These are phyloP conservation scores for Barnettozyma botsteinii DNA, from an alignment of 805 yeast species.

Conservation along the genomic window DNA sequence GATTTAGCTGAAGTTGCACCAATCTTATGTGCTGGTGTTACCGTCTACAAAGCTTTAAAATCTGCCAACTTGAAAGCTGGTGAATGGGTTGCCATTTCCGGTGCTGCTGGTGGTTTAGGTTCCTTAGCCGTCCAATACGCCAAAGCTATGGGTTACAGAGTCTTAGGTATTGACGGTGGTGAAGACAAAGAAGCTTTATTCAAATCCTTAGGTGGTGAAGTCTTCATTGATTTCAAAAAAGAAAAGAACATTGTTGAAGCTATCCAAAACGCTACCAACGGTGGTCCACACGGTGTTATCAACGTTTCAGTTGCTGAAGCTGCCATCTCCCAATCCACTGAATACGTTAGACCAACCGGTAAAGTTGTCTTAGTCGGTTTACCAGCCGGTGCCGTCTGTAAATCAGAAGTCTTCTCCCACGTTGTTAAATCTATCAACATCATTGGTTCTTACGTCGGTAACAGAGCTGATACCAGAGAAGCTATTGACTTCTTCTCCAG, in stretches of 20 bases:
- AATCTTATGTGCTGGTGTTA: constrained; percentile 36
- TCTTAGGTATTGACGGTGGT: constrained; percentile 73
- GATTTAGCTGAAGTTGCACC: constrained; percentile 57
- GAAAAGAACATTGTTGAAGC: constrained; percentile 47
- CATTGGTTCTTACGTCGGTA: constrained; percentile 80
- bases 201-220: constrained; percentile 59
- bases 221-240: constrained; percentile 50
- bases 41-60: constrained; percentile 65
- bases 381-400: constrained; percentile 54
- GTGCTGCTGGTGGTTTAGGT: constrained; percentile 84
- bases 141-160: constrained; percentile 70
- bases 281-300: constrained; percentile 59
- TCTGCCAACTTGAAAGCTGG: constrained; percentile 55
- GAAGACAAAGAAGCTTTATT: constrained; percentile 54
- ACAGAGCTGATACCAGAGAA: constrained; percentile 81
- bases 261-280: constrained; percentile 44
- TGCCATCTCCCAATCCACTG: constrained; percentile 45
- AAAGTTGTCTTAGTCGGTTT: constrained; percentile 57
- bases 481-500: constrained; percentile 69
- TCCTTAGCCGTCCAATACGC: constrained; percentile 75
- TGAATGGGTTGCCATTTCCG: constrained; percentile 70
- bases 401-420: constrained; percentile 46
- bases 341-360: constrained; percentile 55
- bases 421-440: constrained; percentile 51
- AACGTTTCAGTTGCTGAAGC: constrained; percentile 41